Conservation (phyloP, 768 basidiomycete species). For the Gymnopilus dilepis region DNA sequence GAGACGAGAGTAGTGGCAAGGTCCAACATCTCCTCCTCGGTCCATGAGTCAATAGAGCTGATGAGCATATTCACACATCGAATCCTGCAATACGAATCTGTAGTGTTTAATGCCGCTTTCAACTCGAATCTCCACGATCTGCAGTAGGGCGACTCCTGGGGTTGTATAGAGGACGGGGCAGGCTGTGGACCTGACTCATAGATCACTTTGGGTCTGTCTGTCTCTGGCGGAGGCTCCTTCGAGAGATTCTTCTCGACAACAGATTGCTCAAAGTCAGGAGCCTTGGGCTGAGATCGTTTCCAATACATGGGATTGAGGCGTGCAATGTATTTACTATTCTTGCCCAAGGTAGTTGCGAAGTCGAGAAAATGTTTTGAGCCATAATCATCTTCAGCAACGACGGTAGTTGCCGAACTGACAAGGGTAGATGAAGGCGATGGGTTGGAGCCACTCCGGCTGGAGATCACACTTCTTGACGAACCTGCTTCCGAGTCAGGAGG, state of each 20-base stretch:
- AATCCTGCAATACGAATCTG: background rate
- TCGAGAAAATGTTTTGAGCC: slow-evolving; percentile 1
- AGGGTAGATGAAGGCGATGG: slow-evolving; percentile 20
- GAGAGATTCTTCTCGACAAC: background rate
- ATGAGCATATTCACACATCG: slow-evolving; percentile 6
- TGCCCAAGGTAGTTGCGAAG: background rate
- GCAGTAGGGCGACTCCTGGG: background rate
- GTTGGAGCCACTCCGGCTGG: slow-evolving; percentile 9
- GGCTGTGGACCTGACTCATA: background rate
- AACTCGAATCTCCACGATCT: background rate
- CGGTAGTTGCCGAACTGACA: slow-evolving; percentile 5
- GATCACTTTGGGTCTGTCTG: background rate
- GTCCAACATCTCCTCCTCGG: slow-evolving; percentile 19
- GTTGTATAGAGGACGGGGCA: background rate
- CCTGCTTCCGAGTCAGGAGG: background rate
- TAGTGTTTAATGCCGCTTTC: background rate
- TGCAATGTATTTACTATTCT: background rate
- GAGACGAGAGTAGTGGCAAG: slow-evolving; percentile 23
- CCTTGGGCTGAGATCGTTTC: background rate
- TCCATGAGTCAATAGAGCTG: slow-evolving; percentile 12
- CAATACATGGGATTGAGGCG: background rate
- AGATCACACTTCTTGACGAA: background rate
- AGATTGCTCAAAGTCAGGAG: background rate
- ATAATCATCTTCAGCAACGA: background rate
- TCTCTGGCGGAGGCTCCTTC: background rate